A percentile compares a stretch with the other conserved stretches of the same genome.
These are phyloP conservation scores for Fraxinus xanthoxyloides DNA, from an alignment of 305 asterid genomes.

Conservation along the genomic window DNA sequence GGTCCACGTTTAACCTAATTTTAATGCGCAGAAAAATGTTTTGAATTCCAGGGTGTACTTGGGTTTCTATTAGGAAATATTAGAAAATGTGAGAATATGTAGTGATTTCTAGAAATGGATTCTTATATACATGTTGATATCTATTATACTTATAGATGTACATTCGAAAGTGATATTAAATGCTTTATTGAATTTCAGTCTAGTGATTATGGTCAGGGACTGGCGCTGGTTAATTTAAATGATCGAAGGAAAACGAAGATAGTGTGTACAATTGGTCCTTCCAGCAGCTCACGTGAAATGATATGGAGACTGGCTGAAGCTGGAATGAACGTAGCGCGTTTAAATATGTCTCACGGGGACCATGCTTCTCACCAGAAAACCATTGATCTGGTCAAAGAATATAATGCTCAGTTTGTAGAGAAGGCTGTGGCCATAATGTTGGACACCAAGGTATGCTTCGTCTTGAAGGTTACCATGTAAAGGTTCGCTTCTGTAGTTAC, in stretches of 20 bases:
- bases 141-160: neutral
- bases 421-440: conserved; percentile 88
- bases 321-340: conserved; percentile 97
- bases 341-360: conserved; percentile 97
- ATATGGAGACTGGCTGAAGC: conserved; percentile 93
- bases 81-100: neutral
- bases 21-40: neutral
- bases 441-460: conserved; percentile 78
- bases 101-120: neutral
- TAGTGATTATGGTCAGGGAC: conserved; percentile 36
- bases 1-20: neutral
- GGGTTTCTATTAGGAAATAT: neutral
- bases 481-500: conserved; percentile 1
- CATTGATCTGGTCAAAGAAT: conserved; percentile 85
- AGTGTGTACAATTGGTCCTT: conserved; percentile 92
- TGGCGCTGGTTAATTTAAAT: conserved; percentile 33
- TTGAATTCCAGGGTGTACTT: neutral
- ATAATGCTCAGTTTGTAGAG: conserved; percentile 75
- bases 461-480: conserved; percentile 13
- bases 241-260: conserved; percentile 82
- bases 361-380: conserved; percentile 93
- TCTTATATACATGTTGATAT: neutral
- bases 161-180: neutral
- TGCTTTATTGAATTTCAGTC: conserved; percentile 40
- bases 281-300: conserved; percentile 91